Percentiles rank a stretch among this genome's conserved stretches.
Evolutionary conservation across 208 protist species (phyloP).

Genomic region (Leptomonas seymouri): DNA sequence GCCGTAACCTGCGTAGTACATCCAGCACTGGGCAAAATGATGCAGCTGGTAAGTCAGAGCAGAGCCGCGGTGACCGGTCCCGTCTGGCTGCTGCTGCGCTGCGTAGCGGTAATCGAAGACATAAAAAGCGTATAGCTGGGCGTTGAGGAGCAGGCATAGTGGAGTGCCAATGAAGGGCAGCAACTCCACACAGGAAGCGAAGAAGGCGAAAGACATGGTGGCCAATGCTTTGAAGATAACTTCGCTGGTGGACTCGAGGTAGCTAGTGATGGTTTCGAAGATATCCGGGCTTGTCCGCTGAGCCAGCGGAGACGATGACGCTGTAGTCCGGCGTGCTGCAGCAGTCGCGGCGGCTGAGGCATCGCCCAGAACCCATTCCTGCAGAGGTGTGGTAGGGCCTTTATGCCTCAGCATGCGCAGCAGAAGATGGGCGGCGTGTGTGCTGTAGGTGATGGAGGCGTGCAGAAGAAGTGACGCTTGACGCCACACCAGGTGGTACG

Average conservation of each 20-base stretch:
- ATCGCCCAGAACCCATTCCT: conserved; percentile 37
- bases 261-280: conserved; percentile 15
- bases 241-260: conserved; percentile 45
- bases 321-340: not conserved
- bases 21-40: conserved; percentile 62
- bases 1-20: conserved; percentile 73
- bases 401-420: conserved; percentile 27
- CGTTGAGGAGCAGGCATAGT: conserved; percentile 48
- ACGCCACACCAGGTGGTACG: not conserved
- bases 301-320: not conserved
- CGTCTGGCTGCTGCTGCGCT: conserved; percentile 29
- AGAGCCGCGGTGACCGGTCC: conserved; percentile 17
- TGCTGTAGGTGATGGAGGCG: not conserved
- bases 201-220: conserved; percentile 54
- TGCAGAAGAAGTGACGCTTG: not conserved
- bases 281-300: conserved; percentile 13
- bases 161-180: conserved; percentile 22
- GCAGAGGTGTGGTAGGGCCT: conserved; percentile 20
- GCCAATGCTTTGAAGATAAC: conserved; percentile 59
- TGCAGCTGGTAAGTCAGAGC: conserved; percentile 40
- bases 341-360: conserved; percentile 10
- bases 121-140: conserved; percentile 74
- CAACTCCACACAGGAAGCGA: conserved; percentile 21
- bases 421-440: conserved; percentile 9
- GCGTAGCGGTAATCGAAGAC: conserved; percentile 77